Evolutionary conservation across 306 rosid genomes (phyloP).

Genomic region (Begonia peltatifolia): DNA sequence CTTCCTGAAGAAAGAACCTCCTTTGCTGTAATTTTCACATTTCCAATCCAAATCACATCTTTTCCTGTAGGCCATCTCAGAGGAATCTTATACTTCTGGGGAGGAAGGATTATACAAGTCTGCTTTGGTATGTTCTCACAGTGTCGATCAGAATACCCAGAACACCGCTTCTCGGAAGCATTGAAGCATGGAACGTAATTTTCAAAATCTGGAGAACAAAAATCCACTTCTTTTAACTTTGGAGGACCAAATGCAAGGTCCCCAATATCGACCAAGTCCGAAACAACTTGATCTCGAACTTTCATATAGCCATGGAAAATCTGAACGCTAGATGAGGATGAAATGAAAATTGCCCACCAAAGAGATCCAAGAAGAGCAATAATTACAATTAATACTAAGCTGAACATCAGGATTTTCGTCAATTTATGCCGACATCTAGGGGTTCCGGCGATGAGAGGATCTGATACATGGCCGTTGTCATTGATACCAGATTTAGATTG

Average conservation of each 20-base stretch:
- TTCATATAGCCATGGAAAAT: constrained; percentile 6
- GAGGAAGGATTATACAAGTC: constrained; percentile 64
- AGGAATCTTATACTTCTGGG: constrained; percentile 73
- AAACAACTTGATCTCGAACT: constrained; percentile 77
- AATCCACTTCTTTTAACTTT: constrained; percentile 59
- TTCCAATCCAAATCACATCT: constrained; percentile 86
- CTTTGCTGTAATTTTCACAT: constrained; percentile 73
- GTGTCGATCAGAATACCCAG: constrained; percentile 42
- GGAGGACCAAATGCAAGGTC: constrained; percentile 70
- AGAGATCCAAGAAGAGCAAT: constrained; percentile 72
- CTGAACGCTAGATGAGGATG: constrained; percentile 4
- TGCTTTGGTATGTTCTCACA: constrained; percentile 41
- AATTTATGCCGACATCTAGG: constrained; percentile 58
- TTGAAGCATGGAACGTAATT: constrained; percentile 78
- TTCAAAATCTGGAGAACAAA: constrained; percentile 64
- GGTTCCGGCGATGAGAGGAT: constrained; percentile 34
- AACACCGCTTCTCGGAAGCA: constrained; percentile 40
- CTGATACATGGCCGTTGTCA: constrained; percentile 54
- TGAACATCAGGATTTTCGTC: constrained; percentile 46
- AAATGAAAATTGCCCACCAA: constrained; percentile 76
- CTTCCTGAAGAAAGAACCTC: constrained; percentile 91
- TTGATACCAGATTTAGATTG: constrained; percentile 36
- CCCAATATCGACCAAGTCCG: constrained; percentile 68
- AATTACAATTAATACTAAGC: constrained; percentile 49
- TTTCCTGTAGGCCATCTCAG: constrained; percentile 90